These are phyloP conservation scores for Tricholoma bakamatsutake DNA, from an alignment of 768 basidiomycete species.

Conservation along the genomic window DNA sequence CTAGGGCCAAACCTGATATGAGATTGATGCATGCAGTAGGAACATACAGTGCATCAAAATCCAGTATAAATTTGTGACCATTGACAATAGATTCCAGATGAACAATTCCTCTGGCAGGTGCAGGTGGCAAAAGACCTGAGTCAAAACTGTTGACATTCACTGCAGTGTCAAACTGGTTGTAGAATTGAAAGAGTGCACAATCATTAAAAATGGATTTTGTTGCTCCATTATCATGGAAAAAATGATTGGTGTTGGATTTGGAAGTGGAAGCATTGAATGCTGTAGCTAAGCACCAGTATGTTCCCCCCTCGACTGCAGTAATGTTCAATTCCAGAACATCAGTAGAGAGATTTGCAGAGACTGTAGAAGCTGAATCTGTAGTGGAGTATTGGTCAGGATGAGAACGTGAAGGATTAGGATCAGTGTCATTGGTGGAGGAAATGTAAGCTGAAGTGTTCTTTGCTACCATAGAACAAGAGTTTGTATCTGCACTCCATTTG, in stretches of 20 bases:
- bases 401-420: neutral
- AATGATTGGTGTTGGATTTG: neutral
- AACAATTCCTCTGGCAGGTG: neutral
- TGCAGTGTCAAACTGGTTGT: no score
- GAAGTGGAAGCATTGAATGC: neutral
- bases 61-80: neutral
- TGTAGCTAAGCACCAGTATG: no score
- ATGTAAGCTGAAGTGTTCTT: neutral
- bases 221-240: neutral
- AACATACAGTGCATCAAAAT: neutral
- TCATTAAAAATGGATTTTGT: neutral
- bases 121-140: neutral
- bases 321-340: no score
- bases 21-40: neutral
- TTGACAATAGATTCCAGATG: neutral
- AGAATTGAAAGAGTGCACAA: neutral
- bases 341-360: no score
- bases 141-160: no score
- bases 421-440: neutral
- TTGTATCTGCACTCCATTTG: no score
- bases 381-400: no score
- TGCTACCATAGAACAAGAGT: neutral
- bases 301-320: no score
- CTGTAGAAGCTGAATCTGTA: no score
- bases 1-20: neutral